Evolutionary conservation across 768 basidiomycete genomes (phyloP), one percentile per base, ranked within the genome.

Genomic region (Cubamyces lactineus): DNA sequence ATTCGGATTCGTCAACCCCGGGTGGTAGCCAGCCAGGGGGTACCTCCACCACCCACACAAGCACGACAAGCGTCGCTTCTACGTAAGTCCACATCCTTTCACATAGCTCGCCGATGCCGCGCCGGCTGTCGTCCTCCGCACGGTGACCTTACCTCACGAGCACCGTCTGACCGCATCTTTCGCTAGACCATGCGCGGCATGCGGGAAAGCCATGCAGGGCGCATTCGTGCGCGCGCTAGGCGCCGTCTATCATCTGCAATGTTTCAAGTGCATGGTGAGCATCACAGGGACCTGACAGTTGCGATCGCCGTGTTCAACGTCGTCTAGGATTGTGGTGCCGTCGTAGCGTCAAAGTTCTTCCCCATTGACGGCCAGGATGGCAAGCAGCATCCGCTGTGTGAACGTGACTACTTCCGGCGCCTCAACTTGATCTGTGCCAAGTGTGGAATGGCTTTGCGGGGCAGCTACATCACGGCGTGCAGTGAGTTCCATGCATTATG

Each of bases 391-490:
- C 96, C 97, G 28, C 84, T 99, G n/a, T 99, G 97, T 76, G 97
- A 99, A 80, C 84, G 92, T 63, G 97, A 99, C 74, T 99, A 98
- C 76, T 99, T 99, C 76, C 86, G 94, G 67, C 86, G 97, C 58
- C 83, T 99, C 56, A 94, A 94, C 76, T 84, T 99, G 70, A 95
- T 99, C 64, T 99, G 97, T 74, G 92, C 89, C 49, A 96, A 97
- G 76, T 99, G 97, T 76, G 89, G 90, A 45, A 86, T 89, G 80
- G 97, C 97, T 42, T 77, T 99, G 62, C 82, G 97, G 70, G 96
- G 95, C 56, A 97, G 94, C 77, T 99, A 99, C 71, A 98, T 99
- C 79, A 99, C 97, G 45, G 97, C 97, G 45, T 97, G 97, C 82
- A 96, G 96, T 98, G 72, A 75, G 89, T 84, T 24, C 30, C 49